Evolutionary conservation across 768 basidiomycete genomes (phyloP), one percentile per base, ranked within the genome.

Genomic region (Agrocybe pediades): DNA sequence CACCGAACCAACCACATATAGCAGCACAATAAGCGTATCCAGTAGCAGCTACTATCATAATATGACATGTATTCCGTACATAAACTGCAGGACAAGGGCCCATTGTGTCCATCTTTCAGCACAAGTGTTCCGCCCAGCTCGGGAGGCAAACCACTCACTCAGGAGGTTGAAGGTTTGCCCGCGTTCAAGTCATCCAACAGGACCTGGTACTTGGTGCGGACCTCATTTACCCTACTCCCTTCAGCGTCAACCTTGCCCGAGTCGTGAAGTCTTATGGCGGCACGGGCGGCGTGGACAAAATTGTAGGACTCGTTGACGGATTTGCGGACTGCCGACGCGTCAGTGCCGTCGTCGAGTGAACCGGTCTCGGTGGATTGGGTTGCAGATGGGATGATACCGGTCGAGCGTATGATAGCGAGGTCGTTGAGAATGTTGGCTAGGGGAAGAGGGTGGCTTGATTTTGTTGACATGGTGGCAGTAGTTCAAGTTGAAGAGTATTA

Each of bases 361-460:
- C 40, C 46, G 24, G 40, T 27, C 20, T 46, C 41, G 9, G 41
- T 54, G 29, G 51, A 48, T 33, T 41, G 55, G 49, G 58, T 67
- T 60, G 51, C 66, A 19, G 45, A 71, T 55, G 50, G 68, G 49
- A 76, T 51, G 57, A 71, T 41, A 30, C 79, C 81, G 9, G 85
- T 83, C 23, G 82, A 82, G 24, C 86, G 81, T 17, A 92, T 71
- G 26, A 89, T 68, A 5, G 90, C 88, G 20, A 92, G 80, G 68
- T 92, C 90, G 11, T 79, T 85, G 30, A 91, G 75, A 6, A 83
- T 84, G 51, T 83, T 78, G 53, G 74, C 67, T 25, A 90, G 75
- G 6, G 82, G 72, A 39, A 91, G 74, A 11, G 83, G 79, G 55
- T 83, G 78, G 19, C 51, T 70, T 25, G 58, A 33, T 64, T 71